These are phyloP conservation scores for Fusarium paranaense DNA, from an alignment of 2,329 filamentous ascomycete species.

Conservation along the genomic window DNA sequence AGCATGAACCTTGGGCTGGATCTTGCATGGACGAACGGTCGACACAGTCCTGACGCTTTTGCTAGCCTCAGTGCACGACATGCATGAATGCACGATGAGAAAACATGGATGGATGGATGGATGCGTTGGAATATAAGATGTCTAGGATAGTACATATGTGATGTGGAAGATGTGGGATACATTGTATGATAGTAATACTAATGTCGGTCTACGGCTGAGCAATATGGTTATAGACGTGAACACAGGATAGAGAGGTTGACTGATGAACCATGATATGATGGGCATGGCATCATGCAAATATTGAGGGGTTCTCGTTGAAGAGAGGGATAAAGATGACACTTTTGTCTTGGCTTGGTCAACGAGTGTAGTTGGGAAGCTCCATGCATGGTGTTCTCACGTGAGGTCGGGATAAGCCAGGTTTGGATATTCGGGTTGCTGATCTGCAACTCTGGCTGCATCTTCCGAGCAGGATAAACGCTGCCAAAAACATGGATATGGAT, in stretches of 20 bases:
- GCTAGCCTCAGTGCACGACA: conserved; percentile 76
- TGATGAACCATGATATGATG: background rate
- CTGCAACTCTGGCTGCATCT: conserved; percentile 15
- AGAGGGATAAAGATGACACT: background rate
- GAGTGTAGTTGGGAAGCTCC: conserved; percentile 4
- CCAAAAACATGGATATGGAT: conserved; percentile 7
- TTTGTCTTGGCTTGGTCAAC: background rate
- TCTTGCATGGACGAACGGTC: conserved; percentile 74
- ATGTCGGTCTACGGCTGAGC: conserved; percentile 38
- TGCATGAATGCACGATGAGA: conserved; percentile 46
- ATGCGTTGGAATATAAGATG: conserved; percentile 27
- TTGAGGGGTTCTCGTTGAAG: background rate
- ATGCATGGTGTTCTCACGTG: conserved; percentile 5
- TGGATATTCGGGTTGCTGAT: conserved; percentile 24
- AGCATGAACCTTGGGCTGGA: conserved; percentile 76
- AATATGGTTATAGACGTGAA: background rate
- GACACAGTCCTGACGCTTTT: conserved; percentile 85
- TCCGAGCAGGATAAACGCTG: conserved; percentile 4
- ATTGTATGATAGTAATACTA: conserved; percentile 46
- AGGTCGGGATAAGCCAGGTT: conserved; percentile 5
- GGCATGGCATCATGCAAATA: background rate
- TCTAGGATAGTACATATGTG: conserved; percentile 39
- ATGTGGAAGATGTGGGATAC: conserved; percentile 24
- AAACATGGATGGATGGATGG: background rate
- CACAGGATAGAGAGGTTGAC: background rate